Conservation (phyloP, 176 grass and related monocot species). For the Oryza punctata region DNA sequence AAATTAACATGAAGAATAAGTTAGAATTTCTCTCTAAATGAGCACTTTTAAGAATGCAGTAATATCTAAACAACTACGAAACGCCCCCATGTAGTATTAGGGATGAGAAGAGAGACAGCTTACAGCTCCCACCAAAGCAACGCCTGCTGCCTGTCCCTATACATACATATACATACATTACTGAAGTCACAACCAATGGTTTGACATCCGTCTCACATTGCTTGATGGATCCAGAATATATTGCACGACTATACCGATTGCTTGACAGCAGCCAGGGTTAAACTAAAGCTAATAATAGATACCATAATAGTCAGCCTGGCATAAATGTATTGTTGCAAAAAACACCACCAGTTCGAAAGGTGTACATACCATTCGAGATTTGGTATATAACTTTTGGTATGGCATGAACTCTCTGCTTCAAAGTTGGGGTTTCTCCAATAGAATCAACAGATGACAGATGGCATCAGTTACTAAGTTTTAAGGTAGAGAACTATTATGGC, state of each 20-base stretch:
- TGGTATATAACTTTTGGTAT: slow-evolving; percentile 9
- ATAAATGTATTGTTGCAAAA: not conserved
- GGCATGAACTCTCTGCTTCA: slow-evolving; percentile 10
- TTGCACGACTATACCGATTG: not conserved
- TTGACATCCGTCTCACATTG: not conserved
- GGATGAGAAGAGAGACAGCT: not conserved
- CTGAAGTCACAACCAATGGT: not conserved
- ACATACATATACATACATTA: not conserved
- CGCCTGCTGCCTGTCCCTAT: not conserved
- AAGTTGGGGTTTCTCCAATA: slow-evolving; percentile 5
- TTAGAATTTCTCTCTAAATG: not conserved
- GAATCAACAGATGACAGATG: slow-evolving; percentile 30
- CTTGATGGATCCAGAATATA: not conserved
- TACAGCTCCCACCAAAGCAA: not conserved
- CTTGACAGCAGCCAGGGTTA: not conserved
- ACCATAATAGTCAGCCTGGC: not conserved
- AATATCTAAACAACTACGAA: not conserved
- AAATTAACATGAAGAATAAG: no score
- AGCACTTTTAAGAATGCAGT: not conserved
- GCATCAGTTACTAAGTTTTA: slow-evolving; percentile 27
- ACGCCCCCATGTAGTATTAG: not conserved
- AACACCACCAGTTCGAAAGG: slow-evolving; percentile 1
- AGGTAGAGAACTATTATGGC: slow-evolving; percentile 29
- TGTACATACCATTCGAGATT: not conserved
- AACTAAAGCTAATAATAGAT: not conserved